Conservation (phyloP, 495 filamentous ascomycete genomes). For the Penicillium longicatenatum region DNA sequence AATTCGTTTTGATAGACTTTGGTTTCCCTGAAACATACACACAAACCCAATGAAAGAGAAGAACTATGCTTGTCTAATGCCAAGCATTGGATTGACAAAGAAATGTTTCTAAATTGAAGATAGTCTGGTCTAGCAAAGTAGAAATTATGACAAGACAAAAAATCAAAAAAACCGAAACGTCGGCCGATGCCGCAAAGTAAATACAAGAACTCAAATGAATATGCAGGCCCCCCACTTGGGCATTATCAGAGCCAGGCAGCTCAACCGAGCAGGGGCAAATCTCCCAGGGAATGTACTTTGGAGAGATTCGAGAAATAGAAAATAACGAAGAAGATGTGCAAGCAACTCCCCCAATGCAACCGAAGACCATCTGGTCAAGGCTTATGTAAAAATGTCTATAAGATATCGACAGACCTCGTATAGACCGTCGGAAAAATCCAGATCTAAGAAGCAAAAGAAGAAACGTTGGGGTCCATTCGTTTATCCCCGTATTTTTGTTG, state of each 20-base stretch:
- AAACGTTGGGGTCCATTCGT: not conserved
- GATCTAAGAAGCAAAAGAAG: not conserved
- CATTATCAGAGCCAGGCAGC: not conserved
- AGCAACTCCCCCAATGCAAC: constrained; percentile 22
- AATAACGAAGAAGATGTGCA: constrained; percentile 7
- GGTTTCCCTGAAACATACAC: not conserved
- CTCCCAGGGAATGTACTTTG: not conserved
- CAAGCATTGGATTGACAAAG: not conserved
- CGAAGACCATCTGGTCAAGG: not conserved
- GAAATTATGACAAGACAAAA: not conserved
- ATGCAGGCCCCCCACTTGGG: not conserved
- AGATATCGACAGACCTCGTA: not conserved
- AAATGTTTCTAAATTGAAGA: not conserved
- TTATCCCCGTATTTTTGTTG: not conserved
- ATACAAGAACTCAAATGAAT: constrained; percentile 1
- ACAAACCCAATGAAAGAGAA: not conserved
- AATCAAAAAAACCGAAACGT: not conserved
- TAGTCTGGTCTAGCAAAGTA: not conserved
- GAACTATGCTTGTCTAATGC: not conserved
- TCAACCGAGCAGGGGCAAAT: not conserved
- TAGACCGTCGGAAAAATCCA: not conserved
- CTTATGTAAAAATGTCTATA: constrained; percentile 7
- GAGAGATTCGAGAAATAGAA: constrained; percentile 1
- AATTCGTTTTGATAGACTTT: constrained; percentile 1
- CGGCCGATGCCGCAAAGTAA: not conserved